Evolutionary conservation across 148 eudicot genomes (phyloP).

Genomic region (Amaranthus hypochondriacus): DNA sequence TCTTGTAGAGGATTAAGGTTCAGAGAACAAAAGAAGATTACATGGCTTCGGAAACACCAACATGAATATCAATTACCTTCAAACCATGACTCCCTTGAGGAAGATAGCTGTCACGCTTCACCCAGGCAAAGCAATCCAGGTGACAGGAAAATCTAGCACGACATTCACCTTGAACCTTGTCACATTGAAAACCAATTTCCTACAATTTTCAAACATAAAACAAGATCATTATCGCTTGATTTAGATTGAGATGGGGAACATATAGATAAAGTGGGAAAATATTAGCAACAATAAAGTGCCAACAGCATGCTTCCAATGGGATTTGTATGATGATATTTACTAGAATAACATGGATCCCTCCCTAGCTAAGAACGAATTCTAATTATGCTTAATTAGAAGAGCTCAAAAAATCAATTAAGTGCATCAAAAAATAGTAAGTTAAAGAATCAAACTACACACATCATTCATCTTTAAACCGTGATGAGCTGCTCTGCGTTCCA

Average conservation of each 20-base stretch:
- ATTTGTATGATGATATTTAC: too few relatives aligned
- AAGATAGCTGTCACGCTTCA: slow-evolving; percentile 99
- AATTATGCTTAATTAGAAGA: too few relatives aligned
- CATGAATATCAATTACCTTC: slow-evolving; percentile 48
- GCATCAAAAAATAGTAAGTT: slow-evolving; percentile 4
- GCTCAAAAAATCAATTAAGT: not conserved
- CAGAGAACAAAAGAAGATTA: not conserved
- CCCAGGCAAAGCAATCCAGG: slow-evolving; percentile 99
- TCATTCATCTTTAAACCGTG: slow-evolving; percentile 86
- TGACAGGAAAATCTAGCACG: slow-evolving; percentile 99
- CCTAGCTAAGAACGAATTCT: not conserved
- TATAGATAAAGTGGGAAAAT: not conserved
- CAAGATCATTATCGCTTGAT: slow-evolving; percentile 3
- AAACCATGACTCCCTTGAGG: slow-evolving; percentile 99
- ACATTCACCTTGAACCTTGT: slow-evolving; percentile 95
- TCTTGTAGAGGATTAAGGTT: not conserved
- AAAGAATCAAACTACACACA: slow-evolving; percentile 40
- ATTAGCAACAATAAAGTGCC: not conserved
- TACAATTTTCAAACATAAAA: slow-evolving; percentile 29
- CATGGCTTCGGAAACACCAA: not conserved
- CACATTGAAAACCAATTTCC: slow-evolving; percentile 95
- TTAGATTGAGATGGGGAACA: not conserved
- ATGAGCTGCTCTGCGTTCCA: slow-evolving; percentile 84
- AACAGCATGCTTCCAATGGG: too few relatives aligned
- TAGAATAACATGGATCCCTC: slow-evolving; percentile 6